Evolutionary conservation across 345 rosid genomes (phyloP), one percentile per base, ranked within the genome.

Genomic region (Fremontodendron californicum): DNA sequence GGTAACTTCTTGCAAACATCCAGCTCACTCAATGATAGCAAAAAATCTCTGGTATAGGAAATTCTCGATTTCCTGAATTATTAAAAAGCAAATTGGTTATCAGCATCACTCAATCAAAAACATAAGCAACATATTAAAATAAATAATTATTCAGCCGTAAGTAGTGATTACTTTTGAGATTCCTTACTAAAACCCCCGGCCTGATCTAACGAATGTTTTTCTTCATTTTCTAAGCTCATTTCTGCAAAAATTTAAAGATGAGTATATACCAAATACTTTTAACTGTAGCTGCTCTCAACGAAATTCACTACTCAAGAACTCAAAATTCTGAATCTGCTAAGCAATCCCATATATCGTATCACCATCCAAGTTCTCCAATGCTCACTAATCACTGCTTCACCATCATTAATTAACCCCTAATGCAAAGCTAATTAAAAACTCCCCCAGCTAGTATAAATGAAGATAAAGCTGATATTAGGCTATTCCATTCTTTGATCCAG

Each of bases 1-100:
- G 97, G 98, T 67, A 91, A 81, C 82, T 83, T 90, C 82, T 86
- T 91, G 90, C 97, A 96, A 78, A 84, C 78, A 57, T 93, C 97
- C 82, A 85, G 84, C 37, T 87, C 94, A 64, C 91, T 87, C 46
- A 93, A 29, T 0, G 97, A 93, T 71, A 92, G 77, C 35, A 96
- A 88, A 81, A 90, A 89, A 18, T 90, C 87, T 80, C 91, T 88
- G 6, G 91, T 80, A 84, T 96, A 96, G 0, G 85, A 80, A 63
- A 90, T 81, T 78, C 75, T 90, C 15, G 78, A 45, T 81, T 77
- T 85, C 94, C 98, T 96, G 89, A 76, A 83, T 78, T 78, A 87
- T 77, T 42, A 62, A 0, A 72, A n/a, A n/a, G 35, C 48, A n/a
- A 25, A 70, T 73, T 61, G 73, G 12, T 69, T 25, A 45, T 46